Conservation (phyloP, 2,329 filamentous ascomycete genomes). For the Neoarthrinium moseri region DNA sequence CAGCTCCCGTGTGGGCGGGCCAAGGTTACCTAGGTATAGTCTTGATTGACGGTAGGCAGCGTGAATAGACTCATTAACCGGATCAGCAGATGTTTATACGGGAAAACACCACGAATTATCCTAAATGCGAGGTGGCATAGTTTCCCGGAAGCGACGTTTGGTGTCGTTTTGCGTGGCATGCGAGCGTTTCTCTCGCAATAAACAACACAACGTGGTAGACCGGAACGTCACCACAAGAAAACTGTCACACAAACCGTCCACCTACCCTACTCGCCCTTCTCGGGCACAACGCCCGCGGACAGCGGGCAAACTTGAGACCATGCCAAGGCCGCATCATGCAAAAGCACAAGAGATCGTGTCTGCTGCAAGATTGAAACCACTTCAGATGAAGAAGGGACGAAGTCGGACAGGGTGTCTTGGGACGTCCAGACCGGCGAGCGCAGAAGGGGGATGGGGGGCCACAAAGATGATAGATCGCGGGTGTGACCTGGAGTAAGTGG, state of each 20-base stretch:
- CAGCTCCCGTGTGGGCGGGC: not conserved
- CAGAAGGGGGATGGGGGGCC: not conserved
- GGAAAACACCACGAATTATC: slow-evolving; percentile 2
- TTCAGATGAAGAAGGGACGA: slow-evolving; percentile 7
- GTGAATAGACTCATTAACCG: slow-evolving; percentile 6
- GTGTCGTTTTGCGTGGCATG: not conserved
- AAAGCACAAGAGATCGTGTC: not conserved
- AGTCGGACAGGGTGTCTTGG: not conserved
- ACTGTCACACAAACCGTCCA: no score
- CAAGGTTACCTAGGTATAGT: not conserved
- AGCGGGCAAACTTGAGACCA: not conserved
- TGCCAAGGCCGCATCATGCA: slow-evolving; percentile 4
- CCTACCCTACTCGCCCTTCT: no score
- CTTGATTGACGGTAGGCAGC: slow-evolving; percentile 1
- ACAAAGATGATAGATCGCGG: not conserved
- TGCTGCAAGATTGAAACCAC: slow-evolving; percentile 4
- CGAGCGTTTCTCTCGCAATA: not conserved
- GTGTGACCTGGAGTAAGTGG: no score
- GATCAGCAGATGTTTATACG: not conserved
- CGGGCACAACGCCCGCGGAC: no score
- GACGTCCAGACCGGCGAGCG: not conserved
- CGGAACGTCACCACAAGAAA: not conserved
- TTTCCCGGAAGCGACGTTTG: not conserved
- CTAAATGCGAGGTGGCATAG: slow-evolving; percentile 2
- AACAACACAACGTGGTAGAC: not conserved